Evolutionary conservation across 2,329 filamentous ascomycete species (phyloP).

Genomic region (Aureobasidium zeae): DNA sequence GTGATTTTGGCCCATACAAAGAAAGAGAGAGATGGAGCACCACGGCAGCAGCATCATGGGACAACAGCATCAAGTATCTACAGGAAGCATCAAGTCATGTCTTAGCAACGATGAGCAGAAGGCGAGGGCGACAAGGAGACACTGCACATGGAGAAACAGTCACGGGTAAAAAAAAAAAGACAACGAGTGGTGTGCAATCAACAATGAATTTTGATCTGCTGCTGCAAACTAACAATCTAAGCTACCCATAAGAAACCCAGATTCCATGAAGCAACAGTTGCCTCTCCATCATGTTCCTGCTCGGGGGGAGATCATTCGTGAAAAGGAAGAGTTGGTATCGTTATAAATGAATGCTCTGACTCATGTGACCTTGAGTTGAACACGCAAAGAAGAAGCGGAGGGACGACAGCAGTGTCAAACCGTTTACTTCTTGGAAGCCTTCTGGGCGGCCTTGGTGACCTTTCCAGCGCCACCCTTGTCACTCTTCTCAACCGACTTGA

Average conservation of each 20-base stretch:
- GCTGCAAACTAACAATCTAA: conserved; percentile 15
- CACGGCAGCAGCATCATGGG: too few species aligned
- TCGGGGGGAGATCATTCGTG: too few species aligned
- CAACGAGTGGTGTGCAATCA: conserved; percentile 10
- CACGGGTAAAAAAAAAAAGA: not conserved
- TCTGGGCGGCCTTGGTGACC: conserved; percentile 40
- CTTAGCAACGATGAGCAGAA: too few species aligned
- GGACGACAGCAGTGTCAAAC: too few species aligned
- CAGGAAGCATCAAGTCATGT: too few species aligned
- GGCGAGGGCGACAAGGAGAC: too few species aligned
- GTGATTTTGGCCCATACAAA: too few species aligned
- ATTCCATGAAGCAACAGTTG: conserved; percentile 9
- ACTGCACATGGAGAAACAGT: too few species aligned
- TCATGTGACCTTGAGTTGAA: conserved; percentile 15
- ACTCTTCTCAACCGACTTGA: conserved; percentile 32
- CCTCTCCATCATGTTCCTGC: conserved; percentile 15
- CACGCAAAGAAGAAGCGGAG: conserved; percentile 7
- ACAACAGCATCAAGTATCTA: too few species aligned
- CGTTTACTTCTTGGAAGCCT: conserved; percentile 33
- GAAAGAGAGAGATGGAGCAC: too few species aligned
- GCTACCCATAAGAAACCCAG: conserved; percentile 13
- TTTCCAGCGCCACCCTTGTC: conserved; percentile 41
- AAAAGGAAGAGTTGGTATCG: conserved; percentile 15
- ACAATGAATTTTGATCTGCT: conserved; percentile 14
- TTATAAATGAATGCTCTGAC: conserved; percentile 8